Evolutionary conservation across 768 basidiomycete genomes (phyloP), one percentile per base, ranked within the genome.

Genomic region (Hericium coralloides): DNA sequence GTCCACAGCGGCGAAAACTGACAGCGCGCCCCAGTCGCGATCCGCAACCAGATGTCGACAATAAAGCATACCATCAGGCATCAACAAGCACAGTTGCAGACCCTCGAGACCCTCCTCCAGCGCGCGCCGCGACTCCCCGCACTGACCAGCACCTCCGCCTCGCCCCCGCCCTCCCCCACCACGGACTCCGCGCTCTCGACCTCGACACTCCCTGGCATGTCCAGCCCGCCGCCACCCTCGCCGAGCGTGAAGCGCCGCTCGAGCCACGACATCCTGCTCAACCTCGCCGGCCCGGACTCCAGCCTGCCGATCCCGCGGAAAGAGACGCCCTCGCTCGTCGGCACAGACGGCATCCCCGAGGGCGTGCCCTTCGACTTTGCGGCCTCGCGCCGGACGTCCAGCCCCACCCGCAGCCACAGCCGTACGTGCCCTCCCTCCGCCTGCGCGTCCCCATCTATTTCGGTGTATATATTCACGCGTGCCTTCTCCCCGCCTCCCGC

Each of bases 61-160:
- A 72, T 92, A 65, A 90, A 86, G 71, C 89, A 92, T 68, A 81
- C 78, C 66, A 92, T 92, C 64, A 75, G 89, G 59, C 89, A 91
- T 64, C 87, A 92, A 66, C 87, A 90, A 73, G 89, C 89, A 18
- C 87, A 91, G 63, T 69, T 90, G 38, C 79, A 84, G 62, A 75
- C 66, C 39, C 79, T 91, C 53, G 89, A 92, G 68, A 87, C 75
- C 65, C 75, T 80, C 54, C 72, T 92, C 50, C 77, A 84, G 52
- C 80, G 80, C 61, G 82, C 82, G 17, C 85, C 88, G 15, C 79
- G 89, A 81, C 84, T 39, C 74, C 81, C 60, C 72, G 72, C 18
- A 45, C 18, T 52, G 66, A 71, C 31, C 67, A 69, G n/a, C 54
- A 70, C 75, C 63, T 66, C 66, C 36, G 65, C 74, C 14, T 67